phyloP scores from a whole-genome alignment of 164 flowering plant species.

The Saururus chinensis region DNA sequence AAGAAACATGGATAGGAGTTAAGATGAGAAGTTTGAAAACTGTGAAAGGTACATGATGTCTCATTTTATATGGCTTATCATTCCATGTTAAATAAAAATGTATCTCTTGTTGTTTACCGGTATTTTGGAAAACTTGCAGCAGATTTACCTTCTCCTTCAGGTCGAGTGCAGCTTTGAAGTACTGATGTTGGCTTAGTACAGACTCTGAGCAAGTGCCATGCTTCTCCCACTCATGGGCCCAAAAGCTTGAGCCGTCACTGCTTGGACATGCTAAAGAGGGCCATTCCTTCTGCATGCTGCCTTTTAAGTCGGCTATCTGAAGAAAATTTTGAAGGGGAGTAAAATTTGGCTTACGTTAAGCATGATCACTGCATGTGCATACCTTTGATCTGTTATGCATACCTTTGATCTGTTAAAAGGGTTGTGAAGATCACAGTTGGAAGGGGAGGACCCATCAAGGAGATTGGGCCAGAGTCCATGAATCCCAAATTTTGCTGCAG shows the following conservation, averaged over 20 bases:
- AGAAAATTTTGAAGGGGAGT: not conserved
- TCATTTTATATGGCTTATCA: too few species aligned
- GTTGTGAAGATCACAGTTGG: conserved; percentile 23
- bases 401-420: conserved; percentile 17
- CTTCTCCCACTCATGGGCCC: conserved; percentile 45
- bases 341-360: not conserved
- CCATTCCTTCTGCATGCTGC: conserved; percentile 16
- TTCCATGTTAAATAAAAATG: too few species aligned
- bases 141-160: conserved; percentile 22
- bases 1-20: too few species aligned
- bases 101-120: too few species aligned
- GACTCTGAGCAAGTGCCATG: conserved; percentile 46
- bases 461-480: conserved; percentile 40
- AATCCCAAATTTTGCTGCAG: conserved; percentile 29
- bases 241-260: conserved; percentile 20
- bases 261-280: conserved; percentile 39
- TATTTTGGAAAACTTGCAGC: conserved; percentile 18
- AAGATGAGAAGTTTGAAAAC: too few species aligned
- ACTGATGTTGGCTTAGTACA: conserved; percentile 23
- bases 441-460: conserved; percentile 29
- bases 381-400: too few species aligned
- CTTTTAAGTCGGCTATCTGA: conserved; percentile 3
- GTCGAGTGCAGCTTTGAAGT: conserved; percentile 29
- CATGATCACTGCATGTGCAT: not conserved
- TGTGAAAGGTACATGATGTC: too few species aligned